Percentiles rank a stretch among this genome's conserved stretches.
phyloP scores from a whole-genome alignment of 345 rosid species.

The Cardamine occulta region DNA sequence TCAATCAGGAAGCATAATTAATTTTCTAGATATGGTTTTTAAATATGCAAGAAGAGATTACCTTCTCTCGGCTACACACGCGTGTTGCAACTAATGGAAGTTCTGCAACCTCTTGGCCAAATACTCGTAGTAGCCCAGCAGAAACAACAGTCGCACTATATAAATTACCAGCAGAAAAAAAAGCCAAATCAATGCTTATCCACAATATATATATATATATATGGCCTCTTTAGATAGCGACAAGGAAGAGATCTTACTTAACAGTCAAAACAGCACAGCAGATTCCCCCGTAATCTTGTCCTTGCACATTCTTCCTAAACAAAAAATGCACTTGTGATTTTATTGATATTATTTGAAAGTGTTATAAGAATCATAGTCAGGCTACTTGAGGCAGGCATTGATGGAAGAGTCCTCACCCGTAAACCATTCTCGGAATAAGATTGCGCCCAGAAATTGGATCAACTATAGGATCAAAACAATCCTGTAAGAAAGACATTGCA shows the following conservation, averaged over 20 bases:
- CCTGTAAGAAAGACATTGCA: conserved; percentile 52
- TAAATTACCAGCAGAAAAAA: conserved; percentile 16
- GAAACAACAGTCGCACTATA: conserved; percentile 81
- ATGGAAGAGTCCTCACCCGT: conserved; percentile 66
- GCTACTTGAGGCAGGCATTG: conserved; percentile 12
- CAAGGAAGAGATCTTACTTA: conserved; percentile 58
- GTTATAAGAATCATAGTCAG: conserved; percentile 1
- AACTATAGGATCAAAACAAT: conserved; percentile 87
- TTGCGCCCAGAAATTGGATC: conserved; percentile 74
- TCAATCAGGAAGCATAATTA: neutral
- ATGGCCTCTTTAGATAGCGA: conserved; percentile 1
- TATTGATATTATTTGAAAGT: conserved; percentile 11
- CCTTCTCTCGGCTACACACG: conserved; percentile 73
- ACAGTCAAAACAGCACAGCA: conserved; percentile 82
- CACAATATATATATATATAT: neutral
- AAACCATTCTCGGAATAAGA: conserved; percentile 91
- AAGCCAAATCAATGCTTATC: conserved; percentile 22
- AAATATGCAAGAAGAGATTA: conserved; percentile 28
- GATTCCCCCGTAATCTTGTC: conserved; percentile 90
- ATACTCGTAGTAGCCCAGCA: conserved; percentile 76
- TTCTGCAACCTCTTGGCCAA: conserved; percentile 90
- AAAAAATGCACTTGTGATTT: neutral
- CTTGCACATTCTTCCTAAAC: conserved; percentile 69
- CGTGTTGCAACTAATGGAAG: conserved; percentile 94
- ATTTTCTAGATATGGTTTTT: conserved; percentile 9